Base-by-base conservation (phyloP, 2,329 filamentous ascomycete species). In the Plectosphaerella plurivora region DNA sequence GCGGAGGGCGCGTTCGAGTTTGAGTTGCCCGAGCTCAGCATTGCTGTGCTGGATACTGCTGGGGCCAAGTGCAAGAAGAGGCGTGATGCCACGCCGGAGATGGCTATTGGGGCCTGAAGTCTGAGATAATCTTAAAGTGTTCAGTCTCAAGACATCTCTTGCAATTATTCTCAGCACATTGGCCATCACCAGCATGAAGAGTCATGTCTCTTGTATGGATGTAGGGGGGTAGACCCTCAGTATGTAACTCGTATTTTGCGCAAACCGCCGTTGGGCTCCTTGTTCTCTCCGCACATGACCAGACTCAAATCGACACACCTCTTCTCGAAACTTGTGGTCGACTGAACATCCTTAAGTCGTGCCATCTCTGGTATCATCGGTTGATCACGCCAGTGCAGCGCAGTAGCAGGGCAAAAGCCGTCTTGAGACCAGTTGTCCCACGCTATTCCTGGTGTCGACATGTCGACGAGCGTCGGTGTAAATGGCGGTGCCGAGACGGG, bases 21-120 rank as follows among this genome's bases (percentile, higher is more conserved):
- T 58, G 69, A 62, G 24, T 54, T 85, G 60, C 81, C 80, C 0
- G 68, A 79, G 57, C 65, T 82, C 53, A 82, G 78, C 57, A 74
- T 84, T 47, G 79, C 79, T 14, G 74, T 84, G 3, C 60, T 85
- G 50, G 77, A 82, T 49, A 75, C 73, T n/a, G 28, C 28, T 1
- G 60, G 59, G 45, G 20, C 53, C 2, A 16, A 47, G 3, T 36
- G 48, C 1, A 24, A 49, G 46, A 49, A 6, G 15, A 22, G 4
- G 47, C 37, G 37, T 41, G 37, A 33, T 33, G 28, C 3, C 28
- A 33, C 28, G 28, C 11, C 28, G 28, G 11, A 33, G 28, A 10
- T 33, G 28, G 11, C 8, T 33, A 33, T 8, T 12, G 28, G 11
- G 28, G 8, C 7, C 8, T 33, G 28, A 33, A 33, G 28, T 8